phyloP scores from a whole-genome alignment of 306 rosid species.

The Dryas octopetala region DNA sequence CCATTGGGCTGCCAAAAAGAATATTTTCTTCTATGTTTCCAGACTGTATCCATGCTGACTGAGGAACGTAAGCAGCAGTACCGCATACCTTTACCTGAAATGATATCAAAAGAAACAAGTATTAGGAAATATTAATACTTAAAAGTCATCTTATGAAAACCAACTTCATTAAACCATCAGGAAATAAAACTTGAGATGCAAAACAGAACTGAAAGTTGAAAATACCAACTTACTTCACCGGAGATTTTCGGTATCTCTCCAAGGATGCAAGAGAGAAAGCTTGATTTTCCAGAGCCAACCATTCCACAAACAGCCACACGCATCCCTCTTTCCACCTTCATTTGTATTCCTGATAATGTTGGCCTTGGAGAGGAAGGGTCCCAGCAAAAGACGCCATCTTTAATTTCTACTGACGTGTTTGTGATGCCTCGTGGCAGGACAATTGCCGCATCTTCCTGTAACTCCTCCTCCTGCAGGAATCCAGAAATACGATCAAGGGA shows the following conservation, averaged over 20 bases:
- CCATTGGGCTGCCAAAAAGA: constrained; percentile 82
- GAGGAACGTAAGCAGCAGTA: constrained; percentile 83
- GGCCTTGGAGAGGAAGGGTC: constrained; percentile 71
- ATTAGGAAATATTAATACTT: constrained; percentile 3
- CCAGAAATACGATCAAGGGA: constrained; percentile 92
- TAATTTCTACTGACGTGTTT: constrained; percentile 74
- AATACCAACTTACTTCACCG: constrained; percentile 79
- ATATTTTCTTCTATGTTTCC: constrained; percentile 93
- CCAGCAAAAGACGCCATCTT: constrained; percentile 77
- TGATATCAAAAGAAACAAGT: constrained; percentile 22
- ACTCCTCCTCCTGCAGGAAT: constrained; percentile 90
- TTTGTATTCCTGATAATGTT: constrained; percentile 71
- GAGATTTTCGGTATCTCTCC: constrained; percentile 90
- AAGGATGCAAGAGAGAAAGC: constrained; percentile 93
- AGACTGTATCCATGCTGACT: constrained; percentile 94
- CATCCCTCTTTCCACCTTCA: constrained; percentile 83
- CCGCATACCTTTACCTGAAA: constrained; percentile 86
- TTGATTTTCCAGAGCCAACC: constrained; percentile 97
- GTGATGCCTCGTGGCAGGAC: constrained; percentile 69
- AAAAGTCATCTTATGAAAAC: constrained; percentile 2
- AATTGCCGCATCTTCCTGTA: constrained; percentile 87
- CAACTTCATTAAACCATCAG: constrained; percentile 8
- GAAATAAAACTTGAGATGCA: constrained; percentile 18
- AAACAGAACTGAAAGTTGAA: constrained; percentile 31
- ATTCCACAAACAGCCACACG: constrained; percentile 96